Conservation (phyloP, 495 filamentous ascomycete species). For the Echria macrotheca region DNA sequence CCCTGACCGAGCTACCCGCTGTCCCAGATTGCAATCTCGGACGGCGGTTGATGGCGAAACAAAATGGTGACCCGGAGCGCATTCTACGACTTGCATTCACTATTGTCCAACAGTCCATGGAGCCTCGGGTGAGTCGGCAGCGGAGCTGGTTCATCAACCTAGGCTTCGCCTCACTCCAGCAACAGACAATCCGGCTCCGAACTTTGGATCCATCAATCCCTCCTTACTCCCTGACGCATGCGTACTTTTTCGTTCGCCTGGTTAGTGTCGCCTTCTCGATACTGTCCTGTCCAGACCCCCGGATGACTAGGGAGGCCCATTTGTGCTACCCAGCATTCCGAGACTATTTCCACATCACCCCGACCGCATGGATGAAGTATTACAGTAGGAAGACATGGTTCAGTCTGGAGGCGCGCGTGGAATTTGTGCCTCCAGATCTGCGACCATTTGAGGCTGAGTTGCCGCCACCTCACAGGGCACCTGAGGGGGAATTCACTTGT, state of each 20-base stretch:
- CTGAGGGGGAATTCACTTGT: too few relatives aligned
- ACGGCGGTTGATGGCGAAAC: neutral
- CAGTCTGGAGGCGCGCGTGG: conserved; percentile 12
- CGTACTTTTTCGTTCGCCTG: conserved; percentile 20
- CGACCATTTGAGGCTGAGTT: too few relatives aligned
- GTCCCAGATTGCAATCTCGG: neutral
- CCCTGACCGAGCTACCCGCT: neutral
- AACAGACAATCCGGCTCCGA: conserved; percentile 11
- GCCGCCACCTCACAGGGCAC: too few relatives aligned
- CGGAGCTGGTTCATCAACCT: conserved; percentile 22
- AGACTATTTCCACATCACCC: conserved; percentile 4
- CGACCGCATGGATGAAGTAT: conserved; percentile 13
- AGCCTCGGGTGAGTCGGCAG: conserved; percentile 7
- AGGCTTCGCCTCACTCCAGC: conserved; percentile 14
- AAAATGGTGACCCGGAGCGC: conserved; percentile 9
- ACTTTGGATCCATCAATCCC: conserved; percentile 1
- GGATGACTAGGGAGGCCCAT: neutral
- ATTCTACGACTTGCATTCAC: conserved; percentile 14
- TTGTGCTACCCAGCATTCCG: conserved; percentile 15
- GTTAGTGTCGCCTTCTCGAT: conserved; percentile 15
- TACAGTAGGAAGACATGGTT: conserved; percentile 17
- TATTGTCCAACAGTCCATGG: conserved; percentile 17
- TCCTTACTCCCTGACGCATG: conserved; percentile 15
- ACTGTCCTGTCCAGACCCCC: neutral
- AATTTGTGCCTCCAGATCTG: conserved; percentile 17